Evolutionary conservation across 2,329 filamentous ascomycete genomes (phyloP), one percentile per base, ranked within the genome.

Genomic region (Tolypocladium endophyticum): DNA sequence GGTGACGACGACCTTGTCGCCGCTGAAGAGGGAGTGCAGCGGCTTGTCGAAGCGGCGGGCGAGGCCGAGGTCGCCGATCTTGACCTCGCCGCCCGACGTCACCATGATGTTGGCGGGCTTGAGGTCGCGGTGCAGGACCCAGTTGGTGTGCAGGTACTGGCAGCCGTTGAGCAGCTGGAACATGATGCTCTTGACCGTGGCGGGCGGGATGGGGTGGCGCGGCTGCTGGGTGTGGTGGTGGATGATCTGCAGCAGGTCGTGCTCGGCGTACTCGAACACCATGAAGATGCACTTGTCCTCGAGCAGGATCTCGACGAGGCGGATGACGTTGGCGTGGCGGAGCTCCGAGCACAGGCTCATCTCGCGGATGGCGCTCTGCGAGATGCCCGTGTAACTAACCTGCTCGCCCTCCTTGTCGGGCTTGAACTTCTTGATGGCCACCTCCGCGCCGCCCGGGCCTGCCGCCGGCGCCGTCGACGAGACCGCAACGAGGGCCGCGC

Each of bases 21-120:
- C 94, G 23, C 86, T 89, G 73, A 94, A 99, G 1, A 99, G 82
- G 0, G 90, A 90, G 68, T 96, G 91, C 0, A 97, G 78, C 0
- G 94, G 94, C 70, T 97, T 97, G 76, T 94, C 88, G 74, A 97
- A 97, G 2, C 97, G 81, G 23, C 94, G 87, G 9, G 94, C 94
- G 1, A 99, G 82, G 2, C 94, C 94, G 47, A 99, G 77, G 73
- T 99, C 94, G 47, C 94, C 94, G 64, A 99, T 96, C 71, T 94
- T 94, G 66, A 99, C 92, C 64, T 91, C 89, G 14, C 94, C 94
- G 6, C 79, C 77, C 8, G 90, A 94, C 1, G 92, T 97, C 55
- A 99, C 93, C 87, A 99, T 96, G 76, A 99, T 99, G 72, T 99
- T 99, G 66, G 94, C 94, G 3, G 94, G 94, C 72, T 99, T 99